Base-by-base conservation (phyloP, 139 green algal species). In the Closterium sp. region DNA sequence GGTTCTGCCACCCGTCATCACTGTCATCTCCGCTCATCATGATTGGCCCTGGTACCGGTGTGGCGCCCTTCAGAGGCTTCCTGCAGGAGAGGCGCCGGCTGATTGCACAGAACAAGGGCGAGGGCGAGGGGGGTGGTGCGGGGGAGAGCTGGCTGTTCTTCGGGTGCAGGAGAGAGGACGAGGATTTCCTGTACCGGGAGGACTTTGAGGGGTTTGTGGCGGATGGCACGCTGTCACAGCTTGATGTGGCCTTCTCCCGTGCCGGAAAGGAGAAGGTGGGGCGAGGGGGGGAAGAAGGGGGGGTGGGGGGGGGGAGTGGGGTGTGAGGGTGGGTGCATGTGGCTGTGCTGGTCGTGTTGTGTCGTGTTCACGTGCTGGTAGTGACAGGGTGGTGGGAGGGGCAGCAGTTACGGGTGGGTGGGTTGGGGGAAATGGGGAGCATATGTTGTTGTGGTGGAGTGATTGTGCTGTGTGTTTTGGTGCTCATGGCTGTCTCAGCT, bases 1-100 rank as follows among this genome's bases (percentile, higher is more conserved):
- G 92, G 62, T 98, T 99, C 93, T 84, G 90, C 32, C 95, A 93
- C 9, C 97, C 97, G 1, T 29, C 89, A 6, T 94, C 95, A 89
- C 90, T 97, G 31, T 89, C 90, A 21, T 91, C 87, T 10, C 97
- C 97, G 0, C 85, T 97, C 79, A 93, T 99, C 85, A 98, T 99
- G 97, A 96, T 99, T 13, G 97, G 97, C 2, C 97, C 97, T 0
- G 97, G 97, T 86, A 99, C 97, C 0, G 97, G 97, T 1, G 97
- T 99, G 50, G 96, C 96, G 7, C 97, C 97, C 30, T 94, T 95
- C 87, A 45, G 93, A 31, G 97, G 97, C 30, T 99, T 99, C 93
- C 95, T 98, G 79, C 95, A 98, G 94, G 31, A 96, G 86, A 91
- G 96, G 42, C 84, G 91, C 9, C 86, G 32, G 21, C 31, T 45